Evolutionary conservation across 2,329 filamentous ascomycete genomes (phyloP).

Genomic region (Colletotrichum lini): DNA sequence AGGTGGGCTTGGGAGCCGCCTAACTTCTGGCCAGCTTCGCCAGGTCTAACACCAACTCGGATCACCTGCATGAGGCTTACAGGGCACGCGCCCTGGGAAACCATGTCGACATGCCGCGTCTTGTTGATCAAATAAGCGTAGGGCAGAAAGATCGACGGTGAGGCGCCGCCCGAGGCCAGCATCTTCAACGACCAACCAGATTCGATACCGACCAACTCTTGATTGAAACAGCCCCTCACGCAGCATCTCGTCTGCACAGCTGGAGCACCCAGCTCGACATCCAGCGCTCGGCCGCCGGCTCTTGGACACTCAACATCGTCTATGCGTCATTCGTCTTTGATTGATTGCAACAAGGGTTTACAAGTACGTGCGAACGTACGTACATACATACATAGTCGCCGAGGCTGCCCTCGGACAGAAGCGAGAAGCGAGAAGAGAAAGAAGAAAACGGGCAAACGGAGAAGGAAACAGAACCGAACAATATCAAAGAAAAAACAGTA

Average conservation of each 20-base stretch:
- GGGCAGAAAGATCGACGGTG: slow-evolving; percentile 39
- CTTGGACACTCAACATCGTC: background rate
- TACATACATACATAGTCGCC: slow-evolving; percentile 10
- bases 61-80: slow-evolving; percentile 40
- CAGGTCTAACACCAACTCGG: background rate
- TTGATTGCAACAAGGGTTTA: slow-evolving; percentile 12
- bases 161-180: slow-evolving; percentile 30
- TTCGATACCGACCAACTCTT: background rate
- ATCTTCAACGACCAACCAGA: slow-evolving; percentile 7
- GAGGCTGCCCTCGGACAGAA: slow-evolving; percentile 4
- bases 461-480: slow-evolving; percentile 18
- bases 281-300: background rate
- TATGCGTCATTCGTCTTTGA: slow-evolving; percentile 24
- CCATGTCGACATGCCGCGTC: slow-evolving; percentile 4
- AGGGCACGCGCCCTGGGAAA: background rate
- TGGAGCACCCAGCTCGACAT: background rate
- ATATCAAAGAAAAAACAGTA: slow-evolving; percentile 16
- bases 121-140: slow-evolving; percentile 31
- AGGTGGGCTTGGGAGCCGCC: background rate
- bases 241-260: background rate
- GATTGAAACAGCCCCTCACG: background rate
- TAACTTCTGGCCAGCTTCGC: background rate
- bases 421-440: slow-evolving; percentile 1
- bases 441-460: slow-evolving; percentile 2
- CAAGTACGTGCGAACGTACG: slow-evolving; percentile 18